Percentiles rank a stretch among this genome's conserved stretches.
phyloP scores from a whole-genome alignment of 306 rosid species.

The Hylodesmum podocarpum region DNA sequence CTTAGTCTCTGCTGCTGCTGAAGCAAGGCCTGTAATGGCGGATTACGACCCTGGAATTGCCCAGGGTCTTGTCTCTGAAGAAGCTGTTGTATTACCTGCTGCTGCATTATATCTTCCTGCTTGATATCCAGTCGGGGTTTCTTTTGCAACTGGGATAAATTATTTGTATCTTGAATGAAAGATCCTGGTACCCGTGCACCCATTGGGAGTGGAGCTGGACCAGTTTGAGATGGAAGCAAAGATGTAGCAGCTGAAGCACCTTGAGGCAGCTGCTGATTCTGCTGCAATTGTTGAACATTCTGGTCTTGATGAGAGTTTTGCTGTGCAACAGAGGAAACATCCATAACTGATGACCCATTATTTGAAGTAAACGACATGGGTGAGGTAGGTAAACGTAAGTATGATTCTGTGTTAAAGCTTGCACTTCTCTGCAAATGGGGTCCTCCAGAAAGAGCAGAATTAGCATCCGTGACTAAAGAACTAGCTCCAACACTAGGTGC shows the following conservation, averaged over 20 bases:
- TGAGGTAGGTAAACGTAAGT: conserved; percentile 86
- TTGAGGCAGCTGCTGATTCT: conserved; percentile 59
- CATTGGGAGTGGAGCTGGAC: conserved; percentile 54
- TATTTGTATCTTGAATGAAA: conserved; percentile 75
- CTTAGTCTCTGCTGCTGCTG: conserved; percentile 76
- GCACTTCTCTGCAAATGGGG: conserved; percentile 98
- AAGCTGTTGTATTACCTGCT: conserved; percentile 77
- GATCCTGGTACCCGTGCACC: conserved; percentile 66
- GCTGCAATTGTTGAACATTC: conserved; percentile 73
- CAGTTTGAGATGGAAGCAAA: conserved; percentile 61
- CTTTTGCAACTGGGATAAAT: conserved; percentile 59
- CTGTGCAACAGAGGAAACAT: conserved; percentile 85
- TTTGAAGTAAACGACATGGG: conserved; percentile 96
- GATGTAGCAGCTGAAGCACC: conserved; percentile 76
- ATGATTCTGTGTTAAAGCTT: conserved; percentile 82
- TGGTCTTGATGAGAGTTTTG: conserved; percentile 87
- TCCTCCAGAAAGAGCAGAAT: conserved; percentile 92
- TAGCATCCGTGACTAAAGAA: conserved; percentile 98
- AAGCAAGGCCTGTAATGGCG: conserved; percentile 69
- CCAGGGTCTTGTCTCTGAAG: conserved; percentile 83
- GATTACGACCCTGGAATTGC: conserved; percentile 77
- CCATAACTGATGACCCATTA: conserved; percentile 92
- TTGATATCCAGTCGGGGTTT: conserved; percentile 83
- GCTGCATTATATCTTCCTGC: conserved; percentile 79
- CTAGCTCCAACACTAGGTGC: conserved; percentile 97